Evolutionary conservation across 176 grass and related monocot species (phyloP).

Genomic region (Rhipidocladum racemiflorum): DNA sequence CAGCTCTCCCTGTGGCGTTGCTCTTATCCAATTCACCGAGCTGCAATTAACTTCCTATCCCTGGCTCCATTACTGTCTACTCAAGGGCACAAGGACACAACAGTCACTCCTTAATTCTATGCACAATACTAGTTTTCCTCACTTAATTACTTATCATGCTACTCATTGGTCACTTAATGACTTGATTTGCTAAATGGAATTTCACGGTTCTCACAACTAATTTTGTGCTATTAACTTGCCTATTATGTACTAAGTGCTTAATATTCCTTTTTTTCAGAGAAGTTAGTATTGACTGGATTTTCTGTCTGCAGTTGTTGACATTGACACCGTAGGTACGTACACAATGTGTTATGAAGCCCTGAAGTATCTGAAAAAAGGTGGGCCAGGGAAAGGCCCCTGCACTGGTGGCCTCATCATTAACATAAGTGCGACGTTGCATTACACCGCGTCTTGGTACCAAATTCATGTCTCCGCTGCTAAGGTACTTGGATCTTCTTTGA

Average conservation of each 20-base stretch:
- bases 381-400: conserved; percentile 51
- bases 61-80: no score
- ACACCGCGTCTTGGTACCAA: conserved; percentile 90
- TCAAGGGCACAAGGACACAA: no score
- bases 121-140: no score
- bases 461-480: conserved; percentile 86
- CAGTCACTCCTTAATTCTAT: no score
- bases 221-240: neutral
- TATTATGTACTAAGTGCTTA: neutral
- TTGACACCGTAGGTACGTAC: conserved; percentile 88
- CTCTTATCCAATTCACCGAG: no score
- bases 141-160: no score
- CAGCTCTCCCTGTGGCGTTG: no score
- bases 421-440: conserved; percentile 90
- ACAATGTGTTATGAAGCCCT: conserved; percentile 88
- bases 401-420: conserved; percentile 81
- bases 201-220: no score
- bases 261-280: neutral
- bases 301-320: conserved; percentile 70
- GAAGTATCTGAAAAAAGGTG: conserved; percentile 85
- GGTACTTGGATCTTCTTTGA: conserved; percentile 38
- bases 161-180: no score
- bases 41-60: no score
- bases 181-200: no score
- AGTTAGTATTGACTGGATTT: conserved; percentile 14